Evolutionary conservation across 2,329 filamentous ascomycete species (phyloP).

Genomic region (Cladosporium sp.): DNA sequence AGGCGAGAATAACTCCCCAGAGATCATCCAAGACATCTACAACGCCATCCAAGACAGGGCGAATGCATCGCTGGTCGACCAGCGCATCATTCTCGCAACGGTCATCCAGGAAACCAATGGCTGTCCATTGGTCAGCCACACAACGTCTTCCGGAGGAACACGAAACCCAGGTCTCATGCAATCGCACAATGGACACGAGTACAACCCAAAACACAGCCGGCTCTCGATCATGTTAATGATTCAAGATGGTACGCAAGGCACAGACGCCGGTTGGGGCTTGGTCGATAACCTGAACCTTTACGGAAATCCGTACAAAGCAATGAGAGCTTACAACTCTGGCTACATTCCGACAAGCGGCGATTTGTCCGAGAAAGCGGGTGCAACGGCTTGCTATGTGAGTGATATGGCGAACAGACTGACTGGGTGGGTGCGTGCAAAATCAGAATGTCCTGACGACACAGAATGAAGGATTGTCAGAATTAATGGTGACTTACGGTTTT

Average conservation of each 20-base stretch:
- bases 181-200: constrained; percentile 41
- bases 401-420: constrained; percentile 53
- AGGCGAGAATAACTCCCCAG: constrained; percentile 36
- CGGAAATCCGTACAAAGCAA: constrained; percentile 44
- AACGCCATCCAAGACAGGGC: constrained; percentile 39
- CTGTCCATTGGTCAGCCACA: constrained; percentile 44
- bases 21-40: constrained; percentile 42
- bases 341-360: constrained; percentile 37
- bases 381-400: constrained; percentile 52
- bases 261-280: constrained; percentile 44
- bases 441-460: constrained; percentile 20
- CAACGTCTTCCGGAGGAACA: constrained; percentile 41
- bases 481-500: background rate
- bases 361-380: constrained; percentile 46
- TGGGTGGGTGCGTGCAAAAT: constrained; percentile 40
- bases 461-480: background rate
- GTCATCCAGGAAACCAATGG: constrained; percentile 49
- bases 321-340: constrained; percentile 52
- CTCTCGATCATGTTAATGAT: constrained; percentile 42
- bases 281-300: constrained; percentile 39
- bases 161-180: constrained; percentile 52
- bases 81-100: constrained; percentile 46
- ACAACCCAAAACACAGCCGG: constrained; percentile 36
- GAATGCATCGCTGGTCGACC: constrained; percentile 38
- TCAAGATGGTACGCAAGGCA: constrained; percentile 48